Evolutionary conservation across 768 basidiomycete genomes (phyloP), one percentile per base, ranked within the genome.

Genomic region (Clavaria fumosa): DNA sequence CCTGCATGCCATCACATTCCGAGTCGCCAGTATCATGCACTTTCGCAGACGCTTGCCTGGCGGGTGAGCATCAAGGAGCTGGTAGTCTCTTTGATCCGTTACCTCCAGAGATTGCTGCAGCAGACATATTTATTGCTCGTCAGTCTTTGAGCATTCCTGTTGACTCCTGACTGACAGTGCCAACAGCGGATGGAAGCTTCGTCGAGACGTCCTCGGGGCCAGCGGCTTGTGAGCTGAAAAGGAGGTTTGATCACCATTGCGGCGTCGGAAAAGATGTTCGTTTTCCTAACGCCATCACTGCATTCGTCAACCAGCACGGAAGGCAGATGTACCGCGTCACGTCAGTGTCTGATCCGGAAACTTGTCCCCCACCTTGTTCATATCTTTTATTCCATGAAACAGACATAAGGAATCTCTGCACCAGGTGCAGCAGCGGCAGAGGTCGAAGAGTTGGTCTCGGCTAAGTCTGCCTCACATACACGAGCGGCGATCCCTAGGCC

Each of bases 261-360:
- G 77, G 81, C 9, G 78, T 86, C 21, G 67, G 71, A 11, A 66
- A 68, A 48, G 63, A 72, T 42, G 63, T 75, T 7, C 72, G 78
- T 21, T 85, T 82, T 9, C 83, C 84, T 2, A 86, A 77, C 51
- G 74, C 74, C 26, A 81, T 84, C 47, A 85, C 82, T n/a, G 75
- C 76, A 5, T 75, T 81, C 48, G 67, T 79, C 34, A 85, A 82
- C 51, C 80, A 84, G 51, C 74, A 81, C 55, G 84, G 84, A 37
- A 75, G 73, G 48, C 65, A 69, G 52, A 72, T 80, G 65, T 85
- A 64, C 57, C 77, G 84, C 34, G 68, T 89, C 31, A 75, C 80
- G 82, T 84, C 43, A 55, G 76, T 67, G 21, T 34, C 27, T 31
- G 23, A 5, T 18, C 33, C 3, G 7, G 22, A 17, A 4, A 15